Percentiles rank a stretch among this genome's conserved stretches.
Conservation (phyloP, 2,329 filamentous ascomycete species). For the Penicillium sp. region DNA sequence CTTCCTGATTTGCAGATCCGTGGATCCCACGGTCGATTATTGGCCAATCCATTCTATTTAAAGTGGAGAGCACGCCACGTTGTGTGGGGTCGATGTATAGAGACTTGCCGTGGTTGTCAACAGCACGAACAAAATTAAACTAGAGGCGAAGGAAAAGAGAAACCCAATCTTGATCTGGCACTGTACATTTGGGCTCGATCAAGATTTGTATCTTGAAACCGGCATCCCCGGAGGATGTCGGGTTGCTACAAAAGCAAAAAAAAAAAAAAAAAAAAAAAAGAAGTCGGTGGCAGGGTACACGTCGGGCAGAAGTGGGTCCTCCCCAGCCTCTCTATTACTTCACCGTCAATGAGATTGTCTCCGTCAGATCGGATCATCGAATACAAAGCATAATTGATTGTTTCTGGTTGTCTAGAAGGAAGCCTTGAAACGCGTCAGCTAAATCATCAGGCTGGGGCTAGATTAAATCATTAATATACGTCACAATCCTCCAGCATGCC, state of each 20-base stretch:
- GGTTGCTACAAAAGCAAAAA: neutral
- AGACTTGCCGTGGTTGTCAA: neutral
- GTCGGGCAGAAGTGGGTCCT: slow-evolving; percentile 10
- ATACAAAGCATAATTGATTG: neutral
- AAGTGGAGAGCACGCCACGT: slow-evolving; percentile 6
- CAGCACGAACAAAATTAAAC: neutral
- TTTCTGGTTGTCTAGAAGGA: neutral
- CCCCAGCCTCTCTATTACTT: slow-evolving; percentile 17
- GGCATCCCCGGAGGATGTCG: neutral
- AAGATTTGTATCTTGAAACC: neutral
- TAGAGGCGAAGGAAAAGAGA: neutral
- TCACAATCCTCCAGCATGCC: neutral
- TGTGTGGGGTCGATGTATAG: slow-evolving; percentile 6
- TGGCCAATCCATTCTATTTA: slow-evolving; percentile 10
- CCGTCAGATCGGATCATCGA: neutral
- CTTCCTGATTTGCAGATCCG: slow-evolving; percentile 17
- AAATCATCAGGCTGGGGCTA: neutral
- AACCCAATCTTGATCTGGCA: neutral
- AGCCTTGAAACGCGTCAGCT: neutral
- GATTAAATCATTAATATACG: neutral
- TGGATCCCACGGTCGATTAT: slow-evolving; percentile 16
- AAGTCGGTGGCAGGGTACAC: slow-evolving; percentile 10
- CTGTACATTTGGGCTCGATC: neutral
- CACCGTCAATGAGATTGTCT: neutral
- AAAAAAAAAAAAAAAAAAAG: slow-evolving; percentile 1